These are phyloP conservation scores for Crithidia mellificae DNA, from an alignment of 208 protist species.

Conservation along the genomic window DNA sequence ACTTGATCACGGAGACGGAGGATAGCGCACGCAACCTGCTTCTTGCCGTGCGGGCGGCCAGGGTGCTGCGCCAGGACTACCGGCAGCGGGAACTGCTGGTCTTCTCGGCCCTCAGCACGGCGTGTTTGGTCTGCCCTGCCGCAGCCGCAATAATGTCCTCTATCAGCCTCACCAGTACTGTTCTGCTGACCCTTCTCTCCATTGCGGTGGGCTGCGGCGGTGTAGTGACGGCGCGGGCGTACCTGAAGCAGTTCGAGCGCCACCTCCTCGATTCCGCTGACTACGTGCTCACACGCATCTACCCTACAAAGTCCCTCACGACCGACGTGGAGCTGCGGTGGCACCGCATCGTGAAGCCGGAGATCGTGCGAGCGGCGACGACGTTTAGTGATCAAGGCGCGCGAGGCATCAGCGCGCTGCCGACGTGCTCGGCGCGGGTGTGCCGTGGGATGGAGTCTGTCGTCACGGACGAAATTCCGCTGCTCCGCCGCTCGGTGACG, in stretches of 20 bases:
- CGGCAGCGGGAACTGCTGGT: constrained; percentile 32
- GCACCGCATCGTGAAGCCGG: constrained; percentile 56
- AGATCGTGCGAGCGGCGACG: constrained; percentile 38
- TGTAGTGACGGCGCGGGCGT: constrained; percentile 11
- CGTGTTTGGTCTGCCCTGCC: constrained; percentile 22
- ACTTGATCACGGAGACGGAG: constrained; percentile 75
- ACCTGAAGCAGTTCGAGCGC: constrained; percentile 38
- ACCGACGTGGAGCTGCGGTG: constrained; percentile 59
- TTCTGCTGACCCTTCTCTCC: constrained; percentile 23
- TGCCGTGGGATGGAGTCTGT: constrained; percentile 38
- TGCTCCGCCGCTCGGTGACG: constrained; percentile 42
- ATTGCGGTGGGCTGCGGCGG: constrained; percentile 19
- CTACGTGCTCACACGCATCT: constrained; percentile 43
- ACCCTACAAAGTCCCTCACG: constrained; percentile 44
- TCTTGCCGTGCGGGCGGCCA: constrained; percentile 51
- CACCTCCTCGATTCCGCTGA: constrained; percentile 37
- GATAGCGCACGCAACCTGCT: constrained; percentile 60
- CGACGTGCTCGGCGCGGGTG: constrained; percentile 41
- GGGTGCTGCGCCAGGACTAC: constrained; percentile 48
- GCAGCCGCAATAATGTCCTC: constrained; percentile 21
- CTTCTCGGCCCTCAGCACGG: constrained; percentile 15
- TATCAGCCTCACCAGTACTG: constrained; percentile 27
- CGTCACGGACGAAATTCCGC: constrained; percentile 45
- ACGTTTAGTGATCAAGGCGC: constrained; percentile 22
- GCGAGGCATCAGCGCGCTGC: constrained; percentile 37